Percentiles rank a stretch among this genome's conserved stretches.
These are phyloP conservation scores for Cucurbita argyrosperma DNA, from an alignment of 306 rosid species.

Conservation along the genomic window DNA sequence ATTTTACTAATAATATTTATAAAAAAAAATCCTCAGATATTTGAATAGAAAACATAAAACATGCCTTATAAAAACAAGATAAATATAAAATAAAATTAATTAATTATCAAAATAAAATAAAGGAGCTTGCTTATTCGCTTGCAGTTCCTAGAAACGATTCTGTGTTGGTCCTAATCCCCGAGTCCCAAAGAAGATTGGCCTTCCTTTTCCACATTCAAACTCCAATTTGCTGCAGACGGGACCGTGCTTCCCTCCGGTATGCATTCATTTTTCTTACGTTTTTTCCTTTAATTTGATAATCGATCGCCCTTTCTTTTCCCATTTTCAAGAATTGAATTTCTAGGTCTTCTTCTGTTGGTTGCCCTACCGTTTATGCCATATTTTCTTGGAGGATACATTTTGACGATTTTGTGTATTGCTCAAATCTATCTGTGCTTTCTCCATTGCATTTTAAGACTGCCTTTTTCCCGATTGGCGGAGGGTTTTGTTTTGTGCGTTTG, in stretches of 20 bases:
- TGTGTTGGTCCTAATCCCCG: neutral
- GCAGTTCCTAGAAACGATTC: neutral
- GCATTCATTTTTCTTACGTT: neutral
- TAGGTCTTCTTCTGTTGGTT: neutral
- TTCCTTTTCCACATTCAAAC: neutral
- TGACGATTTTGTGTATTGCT: neutral
- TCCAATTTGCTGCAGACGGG: neutral
- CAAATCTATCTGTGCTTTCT: neutral
- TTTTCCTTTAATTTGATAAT: neutral
- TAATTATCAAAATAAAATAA: too few species aligned
- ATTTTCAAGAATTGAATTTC: neutral
- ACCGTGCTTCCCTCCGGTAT: neutral
- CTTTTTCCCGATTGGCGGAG: neutral
- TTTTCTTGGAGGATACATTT: neutral
- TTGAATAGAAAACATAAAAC: too few species aligned
- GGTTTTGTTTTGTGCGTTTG: neutral
- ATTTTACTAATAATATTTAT: too few species aligned
- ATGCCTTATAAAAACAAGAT: too few species aligned
- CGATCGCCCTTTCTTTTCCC: neutral
- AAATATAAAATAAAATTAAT: too few species aligned
- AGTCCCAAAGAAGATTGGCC: neutral
- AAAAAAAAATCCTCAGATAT: too few species aligned
- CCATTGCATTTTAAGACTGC: neutral
- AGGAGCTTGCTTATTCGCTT: too few species aligned
- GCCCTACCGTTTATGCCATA: neutral